These are phyloP conservation scores for Epichloe festucae DNA, from an alignment of 2,329 filamentous ascomycete species.

Conservation along the genomic window DNA sequence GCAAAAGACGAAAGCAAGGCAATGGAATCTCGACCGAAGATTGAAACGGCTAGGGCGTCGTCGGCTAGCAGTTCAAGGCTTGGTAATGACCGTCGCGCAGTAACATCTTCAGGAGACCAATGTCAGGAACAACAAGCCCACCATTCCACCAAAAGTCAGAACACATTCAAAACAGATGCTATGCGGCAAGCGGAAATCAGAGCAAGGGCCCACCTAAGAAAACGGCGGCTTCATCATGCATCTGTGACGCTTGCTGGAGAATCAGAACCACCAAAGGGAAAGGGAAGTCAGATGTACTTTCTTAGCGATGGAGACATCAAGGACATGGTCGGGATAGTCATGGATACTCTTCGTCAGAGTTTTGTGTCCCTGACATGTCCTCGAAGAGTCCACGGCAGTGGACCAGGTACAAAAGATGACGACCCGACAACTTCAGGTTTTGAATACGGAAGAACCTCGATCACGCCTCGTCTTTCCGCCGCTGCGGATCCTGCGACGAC, in stretches of 20 bases:
- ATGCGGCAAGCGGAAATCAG: slow-evolving; percentile 2
- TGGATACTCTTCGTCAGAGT: slow-evolving; percentile 1
- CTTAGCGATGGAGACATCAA: slow-evolving; percentile 7
- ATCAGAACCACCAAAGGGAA: not conserved
- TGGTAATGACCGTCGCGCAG: not conserved
- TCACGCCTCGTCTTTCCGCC: slow-evolving; percentile 13
- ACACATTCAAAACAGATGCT: not conserved
- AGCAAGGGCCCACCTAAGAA: slow-evolving; percentile 3
- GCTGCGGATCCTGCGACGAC: slow-evolving; percentile 21
- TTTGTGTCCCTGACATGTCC: not conserved
- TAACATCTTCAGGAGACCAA: not conserved
- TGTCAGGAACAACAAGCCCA: not conserved
- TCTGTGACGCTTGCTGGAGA: not conserved
- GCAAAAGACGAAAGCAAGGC: not conserved
- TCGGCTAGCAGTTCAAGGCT: not conserved
- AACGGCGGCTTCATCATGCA: not conserved
- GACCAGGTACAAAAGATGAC: not conserved
- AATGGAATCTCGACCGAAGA: not conserved
- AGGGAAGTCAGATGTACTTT: slow-evolving; percentile 6
- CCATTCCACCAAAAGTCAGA: not conserved
- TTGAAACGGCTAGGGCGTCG: not conserved
- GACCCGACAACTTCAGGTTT: slow-evolving; percentile 8
- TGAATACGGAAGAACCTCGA: slow-evolving; percentile 11
- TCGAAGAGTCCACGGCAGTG: not conserved
- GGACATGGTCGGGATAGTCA: slow-evolving; percentile 5